These are phyloP conservation scores for Neurospora sp. DNA, from an alignment of 495 filamentous ascomycete genomes.

Conservation along the genomic window DNA sequence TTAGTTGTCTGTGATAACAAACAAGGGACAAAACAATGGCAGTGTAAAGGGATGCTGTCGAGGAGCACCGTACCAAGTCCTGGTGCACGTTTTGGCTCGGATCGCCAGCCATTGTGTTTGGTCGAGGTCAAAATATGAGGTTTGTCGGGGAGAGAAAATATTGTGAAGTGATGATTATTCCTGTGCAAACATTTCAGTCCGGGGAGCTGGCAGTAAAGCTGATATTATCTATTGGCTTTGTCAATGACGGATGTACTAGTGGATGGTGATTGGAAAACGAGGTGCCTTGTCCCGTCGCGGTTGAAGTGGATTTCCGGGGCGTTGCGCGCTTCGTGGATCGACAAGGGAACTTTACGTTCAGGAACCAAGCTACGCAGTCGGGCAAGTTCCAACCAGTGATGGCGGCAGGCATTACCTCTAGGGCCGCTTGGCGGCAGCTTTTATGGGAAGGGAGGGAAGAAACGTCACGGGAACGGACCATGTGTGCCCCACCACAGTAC, in stretches of 20 bases:
- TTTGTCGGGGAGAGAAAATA: not conserved
- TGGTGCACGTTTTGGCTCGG: conserved; percentile 27
- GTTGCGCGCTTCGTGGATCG: not conserved
- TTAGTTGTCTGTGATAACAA: conserved; percentile 3
- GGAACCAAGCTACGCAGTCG: not conserved
- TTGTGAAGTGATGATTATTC: not conserved
- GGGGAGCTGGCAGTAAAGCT: not conserved
- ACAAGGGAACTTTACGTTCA: not conserved
- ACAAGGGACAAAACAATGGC: not conserved
- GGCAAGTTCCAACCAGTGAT: not conserved
- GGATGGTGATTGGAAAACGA: not conserved
- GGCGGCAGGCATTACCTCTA: not conserved
- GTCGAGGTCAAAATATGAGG: not conserved
- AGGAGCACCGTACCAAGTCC: conserved; percentile 21
- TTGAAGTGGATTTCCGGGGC: not conserved
- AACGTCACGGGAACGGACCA: not conserved
- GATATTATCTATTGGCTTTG: not conserved
- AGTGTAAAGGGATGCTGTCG: not conserved
- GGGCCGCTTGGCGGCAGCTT: not conserved
- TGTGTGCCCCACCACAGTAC: not conserved
- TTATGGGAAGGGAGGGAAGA: not conserved
- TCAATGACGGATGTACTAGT: not conserved
- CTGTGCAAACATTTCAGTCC: not conserved
- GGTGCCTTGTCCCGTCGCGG: not conserved
- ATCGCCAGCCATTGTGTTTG: conserved; percentile 17